phyloP scores from a whole-genome alignment of 2,329 filamentous ascomycete species.

The Fusarium humuli region DNA sequence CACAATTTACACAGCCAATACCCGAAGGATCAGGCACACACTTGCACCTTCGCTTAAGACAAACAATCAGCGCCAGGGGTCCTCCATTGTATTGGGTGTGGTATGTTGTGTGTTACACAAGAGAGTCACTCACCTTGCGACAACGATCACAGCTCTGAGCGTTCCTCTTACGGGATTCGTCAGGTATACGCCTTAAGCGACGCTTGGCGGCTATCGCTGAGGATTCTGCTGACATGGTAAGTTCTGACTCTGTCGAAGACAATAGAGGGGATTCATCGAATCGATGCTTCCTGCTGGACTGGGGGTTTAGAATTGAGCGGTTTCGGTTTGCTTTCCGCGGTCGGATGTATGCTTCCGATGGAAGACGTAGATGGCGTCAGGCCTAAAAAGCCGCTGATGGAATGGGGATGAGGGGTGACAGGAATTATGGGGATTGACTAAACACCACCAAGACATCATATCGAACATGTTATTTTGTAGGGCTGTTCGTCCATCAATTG shows the following conservation, averaged over 20 bases:
- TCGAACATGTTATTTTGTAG: constrained; percentile 15
- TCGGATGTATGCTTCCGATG: constrained; percentile 37
- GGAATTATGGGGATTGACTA: constrained; percentile 6
- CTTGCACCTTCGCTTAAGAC: constrained; percentile 50
- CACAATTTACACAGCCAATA: constrained; percentile 49
- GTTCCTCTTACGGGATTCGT: constrained; percentile 51
- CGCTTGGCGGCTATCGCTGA: constrained; percentile 43
- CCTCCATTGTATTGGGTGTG: background rate
- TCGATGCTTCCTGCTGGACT: constrained; percentile 24
- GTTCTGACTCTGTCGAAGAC: background rate
- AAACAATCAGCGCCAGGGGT: constrained; percentile 1
- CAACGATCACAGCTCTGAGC: constrained; percentile 54
- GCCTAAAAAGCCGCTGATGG: constrained; percentile 10
- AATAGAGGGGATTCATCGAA: constrained; percentile 28
- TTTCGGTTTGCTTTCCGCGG: background rate
- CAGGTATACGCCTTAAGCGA: constrained; percentile 50
- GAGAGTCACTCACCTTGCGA: constrained; percentile 45
- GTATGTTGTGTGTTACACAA: background rate
- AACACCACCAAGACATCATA: background rate
- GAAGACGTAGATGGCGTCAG: constrained; percentile 26
- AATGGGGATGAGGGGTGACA: background rate
- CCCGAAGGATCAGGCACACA: constrained; percentile 49
- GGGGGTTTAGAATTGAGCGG: background rate
- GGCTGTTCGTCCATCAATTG: background rate
- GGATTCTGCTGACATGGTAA: constrained; percentile 26